Conservation (phyloP, 179 eudicot species). For the Carnegiea gigantea region DNA sequence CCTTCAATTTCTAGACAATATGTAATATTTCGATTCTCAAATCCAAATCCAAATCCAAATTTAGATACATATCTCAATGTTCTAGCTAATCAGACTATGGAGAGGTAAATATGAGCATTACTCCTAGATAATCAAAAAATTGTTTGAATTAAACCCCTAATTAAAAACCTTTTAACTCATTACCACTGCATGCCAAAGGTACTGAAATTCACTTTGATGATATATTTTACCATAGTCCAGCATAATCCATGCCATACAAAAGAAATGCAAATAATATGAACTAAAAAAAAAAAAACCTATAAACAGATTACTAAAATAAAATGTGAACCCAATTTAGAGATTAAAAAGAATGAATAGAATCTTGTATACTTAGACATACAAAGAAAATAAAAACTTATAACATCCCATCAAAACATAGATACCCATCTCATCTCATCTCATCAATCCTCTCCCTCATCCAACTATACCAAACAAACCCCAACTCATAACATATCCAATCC, state of each 20-base stretch:
- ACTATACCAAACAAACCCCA: conserved; percentile 29
- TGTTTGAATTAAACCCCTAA: too few species aligned
- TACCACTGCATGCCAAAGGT: too few species aligned
- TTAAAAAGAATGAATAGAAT: conserved; percentile 31
- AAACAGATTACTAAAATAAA: not conserved
- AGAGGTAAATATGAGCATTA: too few species aligned
- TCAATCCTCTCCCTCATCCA: conserved; percentile 13
- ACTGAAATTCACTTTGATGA: not conserved
- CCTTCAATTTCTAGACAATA: conserved; percentile 1
- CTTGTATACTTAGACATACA: conserved; percentile 22
- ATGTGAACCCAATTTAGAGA: not conserved
- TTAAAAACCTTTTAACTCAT: too few species aligned
- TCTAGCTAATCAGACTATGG: too few species aligned
- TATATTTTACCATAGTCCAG: not conserved
- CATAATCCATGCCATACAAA: not conserved
- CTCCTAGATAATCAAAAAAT: too few species aligned
- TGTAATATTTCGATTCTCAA: not conserved
- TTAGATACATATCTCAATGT: too few species aligned
- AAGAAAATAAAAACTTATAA: not conserved
- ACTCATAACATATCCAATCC: not conserved
- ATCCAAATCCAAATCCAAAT: too few species aligned
- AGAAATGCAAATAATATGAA: not conserved
- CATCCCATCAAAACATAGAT: not conserved
- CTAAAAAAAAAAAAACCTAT: not conserved
- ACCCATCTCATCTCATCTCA: conserved; percentile 7